phyloP scores from a whole-genome alignment of 768 basidiomycete species.

The Crucibulum laeve region DNA sequence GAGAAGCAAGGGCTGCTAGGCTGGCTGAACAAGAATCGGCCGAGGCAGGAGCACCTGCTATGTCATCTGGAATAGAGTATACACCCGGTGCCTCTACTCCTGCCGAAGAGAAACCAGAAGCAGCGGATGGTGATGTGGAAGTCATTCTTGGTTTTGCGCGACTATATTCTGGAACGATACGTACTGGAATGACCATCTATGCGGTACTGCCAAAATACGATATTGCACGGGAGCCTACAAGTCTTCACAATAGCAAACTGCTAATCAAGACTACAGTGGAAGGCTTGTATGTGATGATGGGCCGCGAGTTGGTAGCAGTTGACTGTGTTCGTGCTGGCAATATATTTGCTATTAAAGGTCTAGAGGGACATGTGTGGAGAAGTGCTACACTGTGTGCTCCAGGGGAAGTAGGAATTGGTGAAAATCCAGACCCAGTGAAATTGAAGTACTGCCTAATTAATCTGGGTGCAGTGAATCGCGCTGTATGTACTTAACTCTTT shows the following conservation, averaged over 20 bases:
- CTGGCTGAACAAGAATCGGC: slow-evolving; percentile 15
- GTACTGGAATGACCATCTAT: slow-evolving; percentile 56
- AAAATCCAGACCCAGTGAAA: slow-evolving; percentile 23
- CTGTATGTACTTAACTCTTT: slow-evolving; percentile 39
- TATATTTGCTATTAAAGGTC: slow-evolving; percentile 87
- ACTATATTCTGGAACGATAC: slow-evolving; percentile 85
- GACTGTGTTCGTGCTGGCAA: slow-evolving; percentile 85
- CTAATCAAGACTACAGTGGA: slow-evolving; percentile 59
- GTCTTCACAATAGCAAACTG: slow-evolving; percentile 66
- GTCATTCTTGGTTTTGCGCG: slow-evolving; percentile 89
- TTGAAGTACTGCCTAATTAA: slow-evolving; percentile 65
- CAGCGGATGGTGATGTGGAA: slow-evolving; percentile 41
- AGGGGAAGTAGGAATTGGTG: slow-evolving; percentile 33
- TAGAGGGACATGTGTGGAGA: slow-evolving; percentile 87
- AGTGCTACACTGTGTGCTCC: slow-evolving; percentile 87
- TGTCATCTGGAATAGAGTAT: slow-evolving; percentile 9
- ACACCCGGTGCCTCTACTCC: slow-evolving; percentile 8
- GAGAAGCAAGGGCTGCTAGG: slow-evolving; percentile 41
- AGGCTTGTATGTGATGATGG: slow-evolving; percentile 96
- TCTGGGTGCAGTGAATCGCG: slow-evolving; percentile 65
- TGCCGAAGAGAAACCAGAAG: slow-evolving; percentile 12
- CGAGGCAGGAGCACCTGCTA: slow-evolving; percentile 7
- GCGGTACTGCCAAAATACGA: slow-evolving; percentile 89
- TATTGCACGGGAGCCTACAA: slow-evolving; percentile 49
- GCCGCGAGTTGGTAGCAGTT: slow-evolving; percentile 84